Evolutionary conservation across 1,139 yeast genomes (phyloP).

Genomic region (Komagataea norvegica): DNA sequence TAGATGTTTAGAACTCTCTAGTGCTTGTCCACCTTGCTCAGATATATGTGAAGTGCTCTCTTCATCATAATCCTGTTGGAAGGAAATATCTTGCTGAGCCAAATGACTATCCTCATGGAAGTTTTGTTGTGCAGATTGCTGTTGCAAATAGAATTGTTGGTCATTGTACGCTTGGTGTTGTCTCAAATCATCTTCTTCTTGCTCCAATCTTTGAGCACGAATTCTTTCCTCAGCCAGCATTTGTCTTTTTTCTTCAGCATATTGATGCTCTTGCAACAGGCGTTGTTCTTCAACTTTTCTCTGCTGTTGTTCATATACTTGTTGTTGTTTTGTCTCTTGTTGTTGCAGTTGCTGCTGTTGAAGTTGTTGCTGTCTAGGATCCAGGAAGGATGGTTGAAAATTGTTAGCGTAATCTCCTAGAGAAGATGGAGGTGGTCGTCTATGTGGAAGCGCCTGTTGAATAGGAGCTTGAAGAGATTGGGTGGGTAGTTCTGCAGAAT

Average conservation of each 20-base stretch:
- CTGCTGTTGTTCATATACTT: slow-evolving; percentile 13
- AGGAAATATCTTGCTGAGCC: slow-evolving; percentile 14
- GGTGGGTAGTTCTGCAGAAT: slow-evolving; percentile 14
- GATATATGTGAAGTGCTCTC: background rate
- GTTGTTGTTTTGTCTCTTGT: slow-evolving; percentile 13
- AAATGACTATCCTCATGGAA: slow-evolving; percentile 3
- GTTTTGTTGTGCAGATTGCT: slow-evolving; percentile 19
- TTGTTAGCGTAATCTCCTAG: slow-evolving; percentile 24
- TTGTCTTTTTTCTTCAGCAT: slow-evolving; percentile 23
- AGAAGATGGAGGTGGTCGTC: slow-evolving; percentile 17
- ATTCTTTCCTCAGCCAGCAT: slow-evolving; percentile 15
- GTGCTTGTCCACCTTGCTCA: slow-evolving; percentile 1
- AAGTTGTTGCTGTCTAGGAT: slow-evolving; percentile 18
- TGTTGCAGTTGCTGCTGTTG: slow-evolving; percentile 19
- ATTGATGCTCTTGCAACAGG: slow-evolving; percentile 14
- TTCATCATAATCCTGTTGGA: slow-evolving; percentile 18
- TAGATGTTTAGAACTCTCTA: background rate
- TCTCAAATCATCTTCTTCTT: slow-evolving; percentile 7
- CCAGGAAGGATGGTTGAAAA: slow-evolving; percentile 12
- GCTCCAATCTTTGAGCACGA: slow-evolving; percentile 18
- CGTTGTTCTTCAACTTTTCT: slow-evolving; percentile 21
- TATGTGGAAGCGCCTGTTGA: slow-evolving; percentile 11
- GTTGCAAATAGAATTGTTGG: slow-evolving; percentile 12
- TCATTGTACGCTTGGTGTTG: slow-evolving; percentile 11
- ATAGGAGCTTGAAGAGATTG: slow-evolving; percentile 12